A percentile compares a stretch with the other conserved stretches of the same genome.
Conservation (phyloP, 78 protist genomes). For the Mastigamoeba balamuthi region DNA sequence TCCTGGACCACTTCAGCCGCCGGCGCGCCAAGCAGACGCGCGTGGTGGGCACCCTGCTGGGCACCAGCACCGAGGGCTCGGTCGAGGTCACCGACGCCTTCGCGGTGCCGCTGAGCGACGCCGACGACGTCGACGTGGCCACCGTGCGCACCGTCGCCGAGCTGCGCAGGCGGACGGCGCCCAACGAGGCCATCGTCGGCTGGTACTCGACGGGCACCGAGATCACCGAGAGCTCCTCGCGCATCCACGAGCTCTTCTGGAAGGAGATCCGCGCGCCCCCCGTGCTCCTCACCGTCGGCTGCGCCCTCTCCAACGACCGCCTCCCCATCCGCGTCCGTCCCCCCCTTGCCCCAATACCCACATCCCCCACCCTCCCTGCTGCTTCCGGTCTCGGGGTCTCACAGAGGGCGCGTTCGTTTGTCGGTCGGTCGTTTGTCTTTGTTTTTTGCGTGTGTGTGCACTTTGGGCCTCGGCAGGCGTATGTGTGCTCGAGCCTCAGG, state of each 20-base stretch:
- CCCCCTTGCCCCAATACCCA: background rate
- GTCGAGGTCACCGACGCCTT: background rate
- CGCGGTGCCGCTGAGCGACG: background rate
- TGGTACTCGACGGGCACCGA: slow-evolving; percentile 5
- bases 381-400: background rate
- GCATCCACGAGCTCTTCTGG: background rate
- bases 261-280: background rate
- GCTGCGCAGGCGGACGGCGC: background rate
- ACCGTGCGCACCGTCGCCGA: too few species aligned
- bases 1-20: background rate
- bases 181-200: background rate
- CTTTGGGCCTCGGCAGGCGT: background rate
- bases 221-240: background rate
- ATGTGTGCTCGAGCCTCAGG: background rate
- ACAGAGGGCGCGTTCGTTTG: background rate
- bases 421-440: too few species aligned
- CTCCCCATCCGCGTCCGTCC: background rate
- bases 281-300: background rate
- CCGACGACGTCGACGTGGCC: background rate
- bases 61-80: background rate
- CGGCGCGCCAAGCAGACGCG: background rate
- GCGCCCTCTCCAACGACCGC: background rate
- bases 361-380: background rate
- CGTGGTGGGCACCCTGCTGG: slow-evolving; percentile 3
- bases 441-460: too few species aligned